Percentiles rank a stretch among this genome's conserved stretches.
These are phyloP conservation scores for Clarireedia sp. DNA, from an alignment of 2,329 filamentous ascomycete genomes.

Conservation along the genomic window DNA sequence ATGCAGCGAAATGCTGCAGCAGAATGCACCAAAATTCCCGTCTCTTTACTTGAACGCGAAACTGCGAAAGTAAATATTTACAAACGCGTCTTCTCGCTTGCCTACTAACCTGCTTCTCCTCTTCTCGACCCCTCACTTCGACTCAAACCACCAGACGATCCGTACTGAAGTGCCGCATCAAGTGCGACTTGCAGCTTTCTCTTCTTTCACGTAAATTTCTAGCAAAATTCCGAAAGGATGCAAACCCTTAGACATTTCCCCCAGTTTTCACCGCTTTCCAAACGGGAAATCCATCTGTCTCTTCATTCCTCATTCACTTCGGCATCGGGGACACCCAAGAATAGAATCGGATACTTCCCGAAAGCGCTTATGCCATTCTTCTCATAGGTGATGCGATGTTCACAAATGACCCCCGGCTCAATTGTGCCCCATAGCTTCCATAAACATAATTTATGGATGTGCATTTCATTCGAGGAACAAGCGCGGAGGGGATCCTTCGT, in stretches of 20 bases:
- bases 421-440: background rate
- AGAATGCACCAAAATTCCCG: background rate
- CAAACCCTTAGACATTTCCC: background rate
- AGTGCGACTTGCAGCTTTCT: background rate
- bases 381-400: background rate
- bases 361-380: background rate
- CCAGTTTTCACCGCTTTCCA: background rate
- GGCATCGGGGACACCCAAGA: background rate
- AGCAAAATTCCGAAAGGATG: background rate
- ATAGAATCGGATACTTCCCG: background rate
- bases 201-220: no score
- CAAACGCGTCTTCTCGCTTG: slow-evolving; percentile 5
- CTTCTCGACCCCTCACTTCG: background rate
- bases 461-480: slow-evolving; percentile 1
- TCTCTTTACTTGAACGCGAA: background rate
- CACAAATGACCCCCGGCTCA: background rate
- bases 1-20: background rate
- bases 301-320: background rate
- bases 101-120: background rate
- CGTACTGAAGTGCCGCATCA: background rate
- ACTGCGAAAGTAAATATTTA: slow-evolving; percentile 7
- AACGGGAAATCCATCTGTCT: background rate
- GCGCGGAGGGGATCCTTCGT: slow-evolving; percentile 3
- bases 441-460: background rate
- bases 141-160: background rate